Evolutionary conservation across 768 basidiomycete genomes (phyloP), one percentile per base, ranked within the genome.

Genomic region (Hysterangium stoloniferum): DNA sequence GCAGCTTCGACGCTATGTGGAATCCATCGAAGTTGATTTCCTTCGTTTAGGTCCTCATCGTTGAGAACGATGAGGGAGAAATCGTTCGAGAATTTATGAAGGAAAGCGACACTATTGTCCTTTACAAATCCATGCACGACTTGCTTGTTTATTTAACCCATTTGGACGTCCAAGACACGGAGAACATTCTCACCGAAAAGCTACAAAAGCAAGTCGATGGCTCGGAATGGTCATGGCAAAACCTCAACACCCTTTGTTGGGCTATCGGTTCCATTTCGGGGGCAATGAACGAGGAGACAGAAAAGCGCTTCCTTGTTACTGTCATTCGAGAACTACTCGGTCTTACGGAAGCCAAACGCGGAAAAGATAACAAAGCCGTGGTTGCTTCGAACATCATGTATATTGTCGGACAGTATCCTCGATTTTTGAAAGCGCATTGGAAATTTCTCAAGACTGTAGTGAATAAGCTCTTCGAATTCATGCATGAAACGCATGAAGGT

Each of bases 371-470:
- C 68, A 75, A 75, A 59, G 74, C 74, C 3, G 71, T 75, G 52
- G 73, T 74, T 50, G 62, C 62, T 11, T 61, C 59, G 9, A 61
- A 61, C 50, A 61, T 61, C 48, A 61, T 61, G 59, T 75, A 75
- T 63, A 75, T 75, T 55, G 74, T 75, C 56, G 74, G 74, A 4
- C 74, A 75, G 57, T 75, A 75, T 58, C 74, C 74, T 50, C 66
- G 74, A 27, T 75, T 75, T 68, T 64, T 75, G 52, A 74, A 73
- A 54, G 74, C 74, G 15, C 74, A 75, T 59, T 75, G 74, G 74
- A 75, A 75, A 59, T 75, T 75, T 69, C 64, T 75, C 52, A 75
- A 75, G 65, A 75, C 74, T n/a, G 74, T 75, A 49, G 74, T 75
- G 56, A 75, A 75, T 66, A 75, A 75, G 64, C 63, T 74, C 2